A percentile compares a stretch with the other conserved stretches of the same genome.
phyloP scores from a whole-genome alignment of 1,139 yeast species.

The Yamadazyma atlantica region DNA sequence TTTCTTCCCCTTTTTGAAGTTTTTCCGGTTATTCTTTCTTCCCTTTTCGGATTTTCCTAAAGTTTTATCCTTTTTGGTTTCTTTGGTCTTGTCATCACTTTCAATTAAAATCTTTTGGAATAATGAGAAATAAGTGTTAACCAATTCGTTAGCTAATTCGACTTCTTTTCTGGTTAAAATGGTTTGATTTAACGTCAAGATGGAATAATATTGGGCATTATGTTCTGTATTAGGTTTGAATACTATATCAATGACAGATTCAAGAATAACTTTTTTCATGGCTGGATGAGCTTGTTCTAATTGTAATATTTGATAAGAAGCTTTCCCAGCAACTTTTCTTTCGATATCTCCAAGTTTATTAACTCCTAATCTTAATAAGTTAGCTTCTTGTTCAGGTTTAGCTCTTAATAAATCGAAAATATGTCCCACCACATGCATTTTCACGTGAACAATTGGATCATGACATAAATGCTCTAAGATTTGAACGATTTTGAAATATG shows the following conservation, averaged over 20 bases:
- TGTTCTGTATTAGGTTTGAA: constrained; percentile 78
- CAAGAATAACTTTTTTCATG: constrained; percentile 81
- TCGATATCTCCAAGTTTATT: constrained; percentile 94
- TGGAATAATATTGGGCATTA: constrained; percentile 85
- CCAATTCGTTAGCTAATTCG: constrained; percentile 74
- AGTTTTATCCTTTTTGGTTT: constrained; percentile 37
- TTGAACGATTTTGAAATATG: constrained; percentile 68
- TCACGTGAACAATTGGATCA: constrained; percentile 90
- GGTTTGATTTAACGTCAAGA: constrained; percentile 89
- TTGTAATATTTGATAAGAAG: constrained; percentile 78
- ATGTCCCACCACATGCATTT: constrained; percentile 73
- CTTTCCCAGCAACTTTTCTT: constrained; percentile 84
- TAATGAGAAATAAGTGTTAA: constrained; percentile 80
- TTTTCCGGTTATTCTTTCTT: constrained; percentile 52
- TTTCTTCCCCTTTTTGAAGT: constrained; percentile 55
- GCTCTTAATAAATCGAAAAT: constrained; percentile 76
- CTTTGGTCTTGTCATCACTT: constrained; percentile 46
- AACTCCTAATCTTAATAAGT: constrained; percentile 82
- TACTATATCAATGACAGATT: constrained; percentile 76
- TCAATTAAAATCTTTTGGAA: constrained; percentile 81
- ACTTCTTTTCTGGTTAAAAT: constrained; percentile 77
- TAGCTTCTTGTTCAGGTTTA: constrained; percentile 97
- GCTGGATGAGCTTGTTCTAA: constrained; percentile 94
- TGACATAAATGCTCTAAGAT: constrained; percentile 76
- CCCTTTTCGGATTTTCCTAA: constrained; percentile 48